Percentiles rank a stretch among this genome's conserved stretches.
Evolutionary conservation across 768 basidiomycete species (phyloP).

Genomic region (Pulveroboletus sp.): DNA sequence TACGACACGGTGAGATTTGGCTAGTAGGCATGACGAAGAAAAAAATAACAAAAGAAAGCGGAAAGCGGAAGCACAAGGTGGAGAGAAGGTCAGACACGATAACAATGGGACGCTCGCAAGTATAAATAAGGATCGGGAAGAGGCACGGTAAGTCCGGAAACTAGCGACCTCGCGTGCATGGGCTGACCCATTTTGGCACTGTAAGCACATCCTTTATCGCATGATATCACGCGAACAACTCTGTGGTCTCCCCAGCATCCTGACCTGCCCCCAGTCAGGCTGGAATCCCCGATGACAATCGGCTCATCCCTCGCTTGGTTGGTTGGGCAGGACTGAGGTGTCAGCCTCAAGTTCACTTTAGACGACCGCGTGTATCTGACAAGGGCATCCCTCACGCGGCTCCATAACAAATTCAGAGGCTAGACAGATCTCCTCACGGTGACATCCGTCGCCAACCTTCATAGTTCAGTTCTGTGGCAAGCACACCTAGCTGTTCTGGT

Average conservation of each 20-base stretch:
- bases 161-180: not conserved
- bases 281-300: not conserved
- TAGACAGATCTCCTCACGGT: too few relatives aligned
- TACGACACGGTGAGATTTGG: constrained; percentile 30
- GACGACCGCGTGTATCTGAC: not conserved
- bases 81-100: too few relatives aligned
- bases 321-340: too few relatives aligned
- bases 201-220: not conserved
- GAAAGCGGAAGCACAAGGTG: not conserved
- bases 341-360: too few relatives aligned
- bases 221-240: constrained; percentile 24
- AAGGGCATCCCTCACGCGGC: too few relatives aligned
- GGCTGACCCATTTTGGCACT: too few relatives aligned
- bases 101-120: not conserved
- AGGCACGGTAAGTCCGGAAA: not conserved
- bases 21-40: constrained; percentile 17
- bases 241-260: not conserved
- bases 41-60: not conserved
- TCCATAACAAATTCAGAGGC: too few relatives aligned
- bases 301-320: not conserved
- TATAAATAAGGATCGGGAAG: constrained; percentile 14
- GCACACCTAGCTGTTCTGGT: too few relatives aligned
- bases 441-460: too few relatives aligned
- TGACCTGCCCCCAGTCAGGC: not conserved
- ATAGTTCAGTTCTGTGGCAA: too few relatives aligned